These are phyloP conservation scores for Trichoderma hamatum DNA, from an alignment of 2,329 filamentous ascomycete species.

Conservation along the genomic window DNA sequence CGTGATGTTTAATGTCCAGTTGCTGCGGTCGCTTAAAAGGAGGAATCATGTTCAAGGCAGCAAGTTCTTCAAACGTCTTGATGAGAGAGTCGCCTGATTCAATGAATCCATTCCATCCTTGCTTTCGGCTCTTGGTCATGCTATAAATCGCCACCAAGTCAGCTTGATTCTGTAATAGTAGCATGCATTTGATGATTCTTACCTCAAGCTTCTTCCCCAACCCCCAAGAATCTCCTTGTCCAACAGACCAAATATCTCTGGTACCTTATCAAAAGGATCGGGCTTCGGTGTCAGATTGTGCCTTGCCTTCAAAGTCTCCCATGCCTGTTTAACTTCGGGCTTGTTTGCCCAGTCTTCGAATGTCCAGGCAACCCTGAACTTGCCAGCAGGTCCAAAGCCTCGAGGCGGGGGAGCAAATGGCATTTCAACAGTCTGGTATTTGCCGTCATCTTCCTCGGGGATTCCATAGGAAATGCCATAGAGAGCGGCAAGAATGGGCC, in stretches of 20 bases:
- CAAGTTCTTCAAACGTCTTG: constrained; percentile 1
- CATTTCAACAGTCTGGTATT: not conserved
- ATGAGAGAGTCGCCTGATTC: not conserved
- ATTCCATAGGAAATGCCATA: not conserved
- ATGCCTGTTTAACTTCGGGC: constrained; percentile 3
- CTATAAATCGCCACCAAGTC: not conserved
- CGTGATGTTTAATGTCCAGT: not conserved
- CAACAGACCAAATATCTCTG: not conserved
- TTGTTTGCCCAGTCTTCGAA: constrained; percentile 11
- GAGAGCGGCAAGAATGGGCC: constrained; percentile 15
- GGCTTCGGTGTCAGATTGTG: not conserved
- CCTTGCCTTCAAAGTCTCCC: not conserved
- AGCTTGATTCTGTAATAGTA: not conserved
- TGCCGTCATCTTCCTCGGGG: not conserved
- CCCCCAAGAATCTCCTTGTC: not conserved
- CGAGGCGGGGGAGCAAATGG: not conserved
- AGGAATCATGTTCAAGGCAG: constrained; percentile 2
- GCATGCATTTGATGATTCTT: not conserved
- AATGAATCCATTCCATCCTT: constrained; percentile 9
- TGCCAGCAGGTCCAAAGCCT: constrained; percentile 9
- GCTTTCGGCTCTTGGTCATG: constrained; percentile 12
- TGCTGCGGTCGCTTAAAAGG: constrained; percentile 1
- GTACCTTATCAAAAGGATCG: not conserved
- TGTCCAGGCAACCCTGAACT: not conserved
- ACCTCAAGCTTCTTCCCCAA: constrained; percentile 1